These are phyloP conservation scores for Mycena pura DNA, from an alignment of 768 basidiomycete genomes.

Conservation along the genomic window DNA sequence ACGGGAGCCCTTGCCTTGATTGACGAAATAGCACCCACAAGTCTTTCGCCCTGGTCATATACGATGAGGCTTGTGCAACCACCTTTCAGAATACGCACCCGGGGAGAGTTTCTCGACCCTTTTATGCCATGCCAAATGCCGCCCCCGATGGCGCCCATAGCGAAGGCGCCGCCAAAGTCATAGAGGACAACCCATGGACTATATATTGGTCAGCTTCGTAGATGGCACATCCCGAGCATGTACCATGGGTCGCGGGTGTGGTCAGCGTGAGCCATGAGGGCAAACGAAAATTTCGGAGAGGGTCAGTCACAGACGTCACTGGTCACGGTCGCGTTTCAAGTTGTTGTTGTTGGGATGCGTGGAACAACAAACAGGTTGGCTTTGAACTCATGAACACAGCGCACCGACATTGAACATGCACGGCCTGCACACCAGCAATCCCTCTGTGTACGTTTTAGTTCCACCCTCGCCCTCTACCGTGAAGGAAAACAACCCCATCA, in stretches of 20 bases:
- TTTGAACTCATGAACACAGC: not conserved
- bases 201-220: constrained; percentile 5
- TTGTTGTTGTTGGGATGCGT: no score
- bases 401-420: not conserved
- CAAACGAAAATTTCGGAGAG: constrained; percentile 17
- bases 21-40: constrained; percentile 92
- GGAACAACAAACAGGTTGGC: not conserved
- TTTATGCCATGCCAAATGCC: constrained; percentile 99
- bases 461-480: constrained; percentile 30
- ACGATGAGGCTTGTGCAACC: constrained; percentile 17
- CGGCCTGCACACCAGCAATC: not conserved
- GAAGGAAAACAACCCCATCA: constrained; percentile 55
- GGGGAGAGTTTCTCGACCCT: constrained; percentile 94
- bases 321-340: no score
- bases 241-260: constrained; percentile 95
- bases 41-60: constrained; percentile 80
- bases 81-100: constrained; percentile 57
- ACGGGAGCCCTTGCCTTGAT: constrained; percentile 99
- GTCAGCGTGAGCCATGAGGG: constrained; percentile 83
- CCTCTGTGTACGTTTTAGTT: constrained; percentile 13
- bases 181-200: constrained; percentile 99
- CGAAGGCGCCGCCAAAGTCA: constrained; percentile 97
- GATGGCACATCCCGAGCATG: constrained; percentile 21
- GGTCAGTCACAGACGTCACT: no score
- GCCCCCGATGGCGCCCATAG: constrained; percentile 98